Evolutionary conservation across 108 stramenopile species (phyloP).

Genomic region (Nitzschia sp.): DNA sequence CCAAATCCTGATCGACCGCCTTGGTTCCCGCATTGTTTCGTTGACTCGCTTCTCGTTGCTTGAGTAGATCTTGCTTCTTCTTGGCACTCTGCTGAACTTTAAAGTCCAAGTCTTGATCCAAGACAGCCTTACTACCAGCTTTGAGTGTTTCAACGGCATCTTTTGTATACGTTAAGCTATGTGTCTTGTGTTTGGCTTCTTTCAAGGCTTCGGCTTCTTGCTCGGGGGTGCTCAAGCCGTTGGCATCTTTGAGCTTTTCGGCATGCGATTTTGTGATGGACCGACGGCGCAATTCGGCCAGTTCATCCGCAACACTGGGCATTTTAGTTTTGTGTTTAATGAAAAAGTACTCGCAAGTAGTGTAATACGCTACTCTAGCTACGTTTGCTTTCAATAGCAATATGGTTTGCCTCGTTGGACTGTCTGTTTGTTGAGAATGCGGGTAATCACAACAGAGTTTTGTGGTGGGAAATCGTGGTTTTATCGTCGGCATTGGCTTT

Average conservation of each 20-base stretch:
- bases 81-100: constrained; percentile 8
- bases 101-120: constrained; percentile 30
- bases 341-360: not conserved
- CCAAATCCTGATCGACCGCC: constrained; percentile 27
- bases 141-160: constrained; percentile 32
- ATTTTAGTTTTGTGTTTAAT: too few relatives aligned
- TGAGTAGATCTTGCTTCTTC: constrained; percentile 26
- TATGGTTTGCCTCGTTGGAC: too few relatives aligned
- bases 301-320: constrained; percentile 41
- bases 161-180: constrained; percentile 24
- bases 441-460: too few relatives aligned
- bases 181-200: constrained; percentile 7
- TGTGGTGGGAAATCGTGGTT: too few relatives aligned
- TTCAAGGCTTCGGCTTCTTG: constrained; percentile 27
- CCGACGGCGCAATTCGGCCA: constrained; percentile 32
- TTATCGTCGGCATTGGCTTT: too few relatives aligned
- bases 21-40: constrained; percentile 24
- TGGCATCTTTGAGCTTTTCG: constrained; percentile 30
- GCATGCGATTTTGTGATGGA: constrained; percentile 33
- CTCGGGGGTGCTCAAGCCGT: constrained; percentile 43
- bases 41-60: constrained; percentile 23
- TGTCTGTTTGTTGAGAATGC: too few relatives aligned
- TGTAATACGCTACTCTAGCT: too few relatives aligned
- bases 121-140: constrained; percentile 20
- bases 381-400: too few relatives aligned